A percentile compares a stretch with the other conserved stretches of the same genome.
Evolutionary conservation across 257 asterid genomes (phyloP).

Genomic region (Capsicum rhomboideum): DNA sequence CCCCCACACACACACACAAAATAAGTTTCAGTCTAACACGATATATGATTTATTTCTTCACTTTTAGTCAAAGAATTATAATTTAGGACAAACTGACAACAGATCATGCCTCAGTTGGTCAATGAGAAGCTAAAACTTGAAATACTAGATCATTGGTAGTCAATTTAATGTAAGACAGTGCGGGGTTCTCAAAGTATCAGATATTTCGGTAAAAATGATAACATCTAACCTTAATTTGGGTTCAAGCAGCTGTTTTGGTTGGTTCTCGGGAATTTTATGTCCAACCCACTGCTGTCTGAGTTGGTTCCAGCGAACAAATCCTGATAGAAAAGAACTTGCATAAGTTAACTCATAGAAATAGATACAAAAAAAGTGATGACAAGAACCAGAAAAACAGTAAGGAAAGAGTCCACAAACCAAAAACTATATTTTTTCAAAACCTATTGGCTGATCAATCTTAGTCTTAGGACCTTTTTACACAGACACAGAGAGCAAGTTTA

Average conservation of each 20-base stretch:
- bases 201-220: neutral
- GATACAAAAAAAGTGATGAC: neutral
- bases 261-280: slow-evolving; percentile 29
- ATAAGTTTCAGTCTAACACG: neutral
- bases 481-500: neutral
- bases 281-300: slow-evolving; percentile 69
- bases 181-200: neutral
- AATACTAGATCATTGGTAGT: neutral
- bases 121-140: neutral
- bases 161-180: neutral
- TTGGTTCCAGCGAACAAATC: slow-evolving; percentile 68
- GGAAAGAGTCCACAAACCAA: neutral
- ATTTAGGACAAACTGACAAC: neutral
- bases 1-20: neutral
- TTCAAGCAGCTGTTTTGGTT: slow-evolving; percentile 36
- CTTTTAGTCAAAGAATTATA: neutral
- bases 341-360: slow-evolving; percentile 5
- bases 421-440: neutral
- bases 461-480: neutral
- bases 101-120: neutral
- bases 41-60: neutral
- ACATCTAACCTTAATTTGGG: slow-evolving; percentile 56
- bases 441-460: neutral
- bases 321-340: slow-evolving; percentile 25
- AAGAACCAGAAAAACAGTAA: neutral